Evolutionary conservation across 1,284 basidiomycete genomes (phyloP).

Genomic region (Testicularia cyperi): DNA sequence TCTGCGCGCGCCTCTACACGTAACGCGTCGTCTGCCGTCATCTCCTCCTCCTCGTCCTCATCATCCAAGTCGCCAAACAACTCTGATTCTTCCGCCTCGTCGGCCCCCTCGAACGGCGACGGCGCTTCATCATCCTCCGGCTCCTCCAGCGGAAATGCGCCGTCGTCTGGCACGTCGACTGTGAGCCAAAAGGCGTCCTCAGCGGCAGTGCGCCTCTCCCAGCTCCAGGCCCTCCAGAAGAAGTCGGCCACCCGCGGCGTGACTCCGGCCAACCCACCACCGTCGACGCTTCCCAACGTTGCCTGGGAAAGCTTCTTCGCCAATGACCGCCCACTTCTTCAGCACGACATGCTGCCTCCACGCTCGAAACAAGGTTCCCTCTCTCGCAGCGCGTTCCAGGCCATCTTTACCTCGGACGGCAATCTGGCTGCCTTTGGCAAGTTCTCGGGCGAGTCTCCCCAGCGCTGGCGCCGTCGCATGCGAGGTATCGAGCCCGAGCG

Average conservation of each 20-base stretch:
- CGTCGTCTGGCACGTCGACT: constrained; percentile 2
- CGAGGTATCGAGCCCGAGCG: constrained; percentile 31
- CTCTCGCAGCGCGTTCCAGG: constrained; percentile 20
- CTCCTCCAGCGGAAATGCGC: constrained; percentile 12
- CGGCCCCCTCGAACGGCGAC: neutral
- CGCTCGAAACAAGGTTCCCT: constrained; percentile 23
- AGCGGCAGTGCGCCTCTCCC: neutral
- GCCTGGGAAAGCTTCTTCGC: constrained; percentile 47
- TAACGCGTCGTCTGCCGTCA: constrained; percentile 14
- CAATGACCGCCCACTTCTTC: constrained; percentile 36
- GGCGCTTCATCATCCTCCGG: constrained; percentile 6
- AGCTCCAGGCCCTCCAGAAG: too few species aligned
- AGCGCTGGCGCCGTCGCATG: constrained; percentile 31
- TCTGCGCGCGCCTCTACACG: constrained; percentile 18
- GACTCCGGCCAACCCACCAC: constrained; percentile 37
- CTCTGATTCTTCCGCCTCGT: constrained; percentile 7
- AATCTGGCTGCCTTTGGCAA: constrained; percentile 30
- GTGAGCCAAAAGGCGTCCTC: neutral
- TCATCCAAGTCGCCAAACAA: constrained; percentile 24
- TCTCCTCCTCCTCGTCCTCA: constrained; percentile 2
- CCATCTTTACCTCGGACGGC: constrained; percentile 28
- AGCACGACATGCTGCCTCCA: constrained; percentile 43
- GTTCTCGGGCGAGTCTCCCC: constrained; percentile 17
- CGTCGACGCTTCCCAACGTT: constrained; percentile 26
- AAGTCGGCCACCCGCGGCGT: constrained; percentile 3